Conservation (phyloP, 106 monocot species). For the Dendrobium nobile region DNA sequence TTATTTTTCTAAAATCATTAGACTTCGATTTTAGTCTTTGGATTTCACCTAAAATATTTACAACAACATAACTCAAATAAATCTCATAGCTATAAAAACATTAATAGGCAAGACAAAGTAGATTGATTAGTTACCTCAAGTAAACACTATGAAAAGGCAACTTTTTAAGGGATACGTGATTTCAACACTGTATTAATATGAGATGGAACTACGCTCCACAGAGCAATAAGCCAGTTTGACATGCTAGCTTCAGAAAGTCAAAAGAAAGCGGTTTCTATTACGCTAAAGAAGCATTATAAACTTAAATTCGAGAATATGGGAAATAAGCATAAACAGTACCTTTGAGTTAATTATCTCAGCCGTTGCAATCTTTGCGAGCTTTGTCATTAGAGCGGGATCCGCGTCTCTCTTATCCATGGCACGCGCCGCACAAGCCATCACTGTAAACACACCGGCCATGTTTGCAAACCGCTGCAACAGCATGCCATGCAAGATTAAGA, state of each 20-base stretch:
- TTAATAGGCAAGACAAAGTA: no score
- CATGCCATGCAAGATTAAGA: conserved; percentile 9
- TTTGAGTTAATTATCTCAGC: conserved; percentile 85
- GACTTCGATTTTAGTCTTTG: not conserved
- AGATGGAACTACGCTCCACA: not conserved
- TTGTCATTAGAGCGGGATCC: conserved; percentile 45
- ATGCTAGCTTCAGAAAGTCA: not conserved
- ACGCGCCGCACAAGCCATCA: conserved; percentile 76
- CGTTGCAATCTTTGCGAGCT: conserved; percentile 73
- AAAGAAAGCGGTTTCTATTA: not conserved
- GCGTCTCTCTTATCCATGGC: conserved; percentile 61
- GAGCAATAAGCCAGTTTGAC: not conserved
- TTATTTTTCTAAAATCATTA: not conserved
- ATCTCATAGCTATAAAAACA: not conserved
- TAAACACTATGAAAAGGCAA: no score
- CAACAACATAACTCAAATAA: not conserved
- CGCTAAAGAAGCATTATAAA: no score
- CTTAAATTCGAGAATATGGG: no score
- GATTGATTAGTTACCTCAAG: no score
- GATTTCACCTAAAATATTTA: not conserved
- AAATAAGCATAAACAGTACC: conserved; percentile 20
- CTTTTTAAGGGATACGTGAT: no score
- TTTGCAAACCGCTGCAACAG: conserved; percentile 67
- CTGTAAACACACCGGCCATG: conserved; percentile 75
- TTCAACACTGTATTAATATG: not conserved